These are phyloP conservation scores for Penicillium silybi DNA, from an alignment of 495 filamentous ascomycete genomes.

Conservation along the genomic window DNA sequence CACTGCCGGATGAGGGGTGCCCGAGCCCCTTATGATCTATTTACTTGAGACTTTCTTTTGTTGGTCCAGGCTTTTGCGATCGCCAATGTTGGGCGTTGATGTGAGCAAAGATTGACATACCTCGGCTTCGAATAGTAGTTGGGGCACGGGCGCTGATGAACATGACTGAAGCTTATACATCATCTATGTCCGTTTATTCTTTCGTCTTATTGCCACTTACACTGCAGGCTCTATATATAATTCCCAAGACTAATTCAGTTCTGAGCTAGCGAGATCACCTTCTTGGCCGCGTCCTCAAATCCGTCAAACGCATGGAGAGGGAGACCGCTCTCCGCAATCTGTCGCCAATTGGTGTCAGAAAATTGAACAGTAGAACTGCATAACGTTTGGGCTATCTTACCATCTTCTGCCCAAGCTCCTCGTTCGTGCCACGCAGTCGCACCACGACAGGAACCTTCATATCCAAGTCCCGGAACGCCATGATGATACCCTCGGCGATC, in stretches of 20 bases:
- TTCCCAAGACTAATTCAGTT: neutral
- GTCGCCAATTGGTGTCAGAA: constrained; percentile 10
- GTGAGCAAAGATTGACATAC: neutral
- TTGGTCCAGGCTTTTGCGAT: neutral
- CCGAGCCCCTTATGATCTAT: neutral
- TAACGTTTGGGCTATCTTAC: constrained; percentile 33
- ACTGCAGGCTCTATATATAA: neutral
- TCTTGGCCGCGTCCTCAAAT: constrained; percentile 73
- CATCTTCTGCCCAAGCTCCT: constrained; percentile 70
- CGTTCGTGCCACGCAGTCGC: constrained; percentile 78
- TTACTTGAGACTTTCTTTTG: neutral
- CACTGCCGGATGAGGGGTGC: neutral
- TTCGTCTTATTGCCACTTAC: neutral
- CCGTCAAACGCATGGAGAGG: constrained; percentile 73
- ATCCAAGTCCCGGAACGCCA: constrained; percentile 70
- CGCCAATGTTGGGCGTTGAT: neutral
- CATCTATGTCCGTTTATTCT: neutral
- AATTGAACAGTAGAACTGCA: neutral
- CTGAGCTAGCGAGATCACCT: constrained; percentile 64
- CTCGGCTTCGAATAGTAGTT: neutral
- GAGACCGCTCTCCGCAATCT: constrained; percentile 71
- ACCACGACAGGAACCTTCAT: constrained; percentile 77
- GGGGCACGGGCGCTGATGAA: neutral
- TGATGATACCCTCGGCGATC: constrained; percentile 79
- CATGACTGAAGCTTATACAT: neutral